These are phyloP conservation scores for Blepharisma japonicum DNA, from an alignment of 73 alveolate species.

Conservation along the genomic window DNA sequence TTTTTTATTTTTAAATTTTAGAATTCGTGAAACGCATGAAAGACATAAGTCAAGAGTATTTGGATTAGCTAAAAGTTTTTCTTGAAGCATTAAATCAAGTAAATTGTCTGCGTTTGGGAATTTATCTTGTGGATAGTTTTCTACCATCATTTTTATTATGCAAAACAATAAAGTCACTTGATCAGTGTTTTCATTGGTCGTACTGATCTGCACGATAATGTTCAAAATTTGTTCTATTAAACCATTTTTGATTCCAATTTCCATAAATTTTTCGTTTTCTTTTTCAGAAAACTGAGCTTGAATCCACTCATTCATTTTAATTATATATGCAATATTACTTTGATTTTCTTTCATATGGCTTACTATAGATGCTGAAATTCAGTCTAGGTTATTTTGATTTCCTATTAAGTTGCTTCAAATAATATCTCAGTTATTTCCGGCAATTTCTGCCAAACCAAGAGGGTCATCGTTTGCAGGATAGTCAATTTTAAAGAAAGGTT, in stretches of 20 bases:
- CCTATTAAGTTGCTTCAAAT: not conserved
- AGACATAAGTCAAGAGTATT: not conserved
- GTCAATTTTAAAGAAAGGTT: not conserved
- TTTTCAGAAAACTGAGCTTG: not conserved
- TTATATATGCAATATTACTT: not conserved
- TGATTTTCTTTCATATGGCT: not conserved
- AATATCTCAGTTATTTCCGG: not conserved
- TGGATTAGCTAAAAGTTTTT: not conserved
- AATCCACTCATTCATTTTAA: conserved; percentile 19
- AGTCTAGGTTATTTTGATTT: not conserved
- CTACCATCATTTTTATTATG: not conserved
- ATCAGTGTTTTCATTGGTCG: not conserved
- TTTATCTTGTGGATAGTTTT: not conserved
- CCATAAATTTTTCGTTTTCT: not conserved
- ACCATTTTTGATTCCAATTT: not conserved
- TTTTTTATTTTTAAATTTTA: not conserved
- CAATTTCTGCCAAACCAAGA: not conserved
- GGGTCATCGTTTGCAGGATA: not conserved
- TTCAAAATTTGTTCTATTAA: conserved; percentile 3
- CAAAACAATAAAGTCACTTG: not conserved
- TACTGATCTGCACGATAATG: not conserved
- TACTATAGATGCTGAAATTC: conserved; percentile 14
- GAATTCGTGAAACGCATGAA: not conserved
- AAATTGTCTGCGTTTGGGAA: not conserved
- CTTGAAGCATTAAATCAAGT: conserved; percentile 14